phyloP scores from a whole-genome alignment of 495 filamentous ascomycete genomes.

The Jackrogersella multiformis region DNA sequence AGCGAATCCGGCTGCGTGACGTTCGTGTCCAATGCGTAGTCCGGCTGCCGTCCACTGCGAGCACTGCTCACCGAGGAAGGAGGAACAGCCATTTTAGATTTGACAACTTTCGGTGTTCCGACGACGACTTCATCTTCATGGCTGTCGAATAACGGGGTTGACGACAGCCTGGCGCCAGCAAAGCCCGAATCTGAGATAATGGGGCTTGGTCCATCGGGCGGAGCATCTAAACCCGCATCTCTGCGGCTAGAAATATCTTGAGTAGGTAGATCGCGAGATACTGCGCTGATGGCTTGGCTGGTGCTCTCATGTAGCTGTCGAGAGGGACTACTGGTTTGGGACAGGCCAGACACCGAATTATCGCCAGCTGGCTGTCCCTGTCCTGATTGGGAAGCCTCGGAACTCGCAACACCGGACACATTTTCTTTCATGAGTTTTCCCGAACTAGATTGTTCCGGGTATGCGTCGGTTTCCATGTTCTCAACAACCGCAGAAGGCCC shows the following conservation, averaged over 20 bases:
- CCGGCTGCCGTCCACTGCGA: conserved; percentile 52
- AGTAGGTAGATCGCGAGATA: neutral
- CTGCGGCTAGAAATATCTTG: conserved; percentile 4
- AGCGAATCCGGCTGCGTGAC: conserved; percentile 40
- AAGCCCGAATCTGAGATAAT: conserved; percentile 15
- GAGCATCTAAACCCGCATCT: neutral
- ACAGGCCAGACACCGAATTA: conserved; percentile 25
- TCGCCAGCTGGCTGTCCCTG: conserved; percentile 26
- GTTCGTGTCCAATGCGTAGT: conserved; percentile 46
- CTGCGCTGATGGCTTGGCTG: conserved; percentile 28
- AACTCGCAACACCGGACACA: neutral
- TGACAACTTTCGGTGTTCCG: conserved; percentile 37
- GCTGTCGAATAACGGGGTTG: conserved; percentile 22
- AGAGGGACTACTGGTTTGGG: conserved; percentile 43
- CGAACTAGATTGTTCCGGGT: neutral
- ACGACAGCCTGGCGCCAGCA: conserved; percentile 26
- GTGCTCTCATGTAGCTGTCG: conserved; percentile 42
- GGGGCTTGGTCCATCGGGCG: conserved; percentile 5
- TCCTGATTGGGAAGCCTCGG: conserved; percentile 17
- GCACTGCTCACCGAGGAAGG: conserved; percentile 49
- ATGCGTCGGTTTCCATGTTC: neutral
- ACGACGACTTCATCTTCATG: conserved; percentile 31
- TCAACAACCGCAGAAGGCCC: neutral
- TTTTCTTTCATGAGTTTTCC: conserved; percentile 3
- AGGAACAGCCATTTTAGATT: conserved; percentile 18